Base-by-base conservation (phyloP, 1,284 basidiomycete species). In the Polyporus tsugae region DNA sequence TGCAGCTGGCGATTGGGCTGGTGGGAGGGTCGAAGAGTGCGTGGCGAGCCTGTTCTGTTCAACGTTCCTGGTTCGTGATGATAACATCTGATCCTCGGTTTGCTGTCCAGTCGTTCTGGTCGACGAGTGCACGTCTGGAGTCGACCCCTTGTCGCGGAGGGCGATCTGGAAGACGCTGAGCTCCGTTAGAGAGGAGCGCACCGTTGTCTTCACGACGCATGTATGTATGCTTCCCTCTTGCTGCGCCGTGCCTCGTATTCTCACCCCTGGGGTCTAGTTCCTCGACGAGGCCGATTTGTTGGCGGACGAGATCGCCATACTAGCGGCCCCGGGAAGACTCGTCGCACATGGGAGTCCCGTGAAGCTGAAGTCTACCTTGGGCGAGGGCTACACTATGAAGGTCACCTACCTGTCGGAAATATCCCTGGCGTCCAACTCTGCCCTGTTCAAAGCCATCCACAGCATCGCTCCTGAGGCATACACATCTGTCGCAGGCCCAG, bases 201-300 rank as follows among this genome's bases (percentile, higher is more conserved):
- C 89, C 0, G 85, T 92, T 52, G 80, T 93, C 13, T 88, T 92
- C 74, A 92, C 91, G 0, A 92, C 90, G 1, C 91, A 93, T 77
- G 87, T 88, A 72, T 77, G 39, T 61, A 6, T 36, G 63, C 22
- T 39, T 59, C 55, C 58, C 49, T 9, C 13, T 15, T 53, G 52
- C 22, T 15, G 22, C 52, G 22, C 29, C 15, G 70, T 35, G 57
- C n/a, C 42, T 59, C 39, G 68, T 29, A 55, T 35, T 25, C 76
- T 33, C 41, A 41, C 41, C 41, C 41, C 41, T 41, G 41, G 41
- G 15, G 25, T 68, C n/a, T 72, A 89, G 86, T 92, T 94, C 79
- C 83, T 94, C 6, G 93, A 95, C 73, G 93, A 95, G 79, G 92
- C 92, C 0, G 93, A 95, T 75, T 82, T 94, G 17, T 81, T 95